Evolutionary conservation across 1,284 basidiomycete species (phyloP).

Genomic region (Neonothopanus nambi): DNA sequence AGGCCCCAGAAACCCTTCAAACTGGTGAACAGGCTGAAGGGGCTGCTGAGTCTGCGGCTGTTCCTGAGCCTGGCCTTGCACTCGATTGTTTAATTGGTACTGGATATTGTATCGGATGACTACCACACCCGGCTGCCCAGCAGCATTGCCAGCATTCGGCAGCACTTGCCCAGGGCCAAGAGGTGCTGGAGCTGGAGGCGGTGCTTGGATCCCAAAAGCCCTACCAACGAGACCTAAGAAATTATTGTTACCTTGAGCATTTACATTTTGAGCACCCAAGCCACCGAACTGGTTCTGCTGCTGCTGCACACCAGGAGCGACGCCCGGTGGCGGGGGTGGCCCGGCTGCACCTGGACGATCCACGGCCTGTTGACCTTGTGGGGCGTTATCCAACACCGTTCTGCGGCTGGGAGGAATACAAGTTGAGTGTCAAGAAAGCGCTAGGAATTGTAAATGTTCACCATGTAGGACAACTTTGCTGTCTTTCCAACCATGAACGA

Average conservation of each 20-base stretch:
- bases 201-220: conserved; percentile 41
- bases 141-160: conserved; percentile 26
- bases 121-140: conserved; percentile 39
- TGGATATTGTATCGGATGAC: conserved; percentile 61
- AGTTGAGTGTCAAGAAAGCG: too few relatives aligned
- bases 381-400: too few relatives aligned
- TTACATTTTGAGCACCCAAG: conserved; percentile 23
- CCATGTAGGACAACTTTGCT: conserved; percentile 97
- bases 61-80: too few relatives aligned
- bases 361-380: conserved; percentile 17
- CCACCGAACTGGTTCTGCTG: conserved; percentile 29
- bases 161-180: conserved; percentile 19
- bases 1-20: conserved; percentile 61
- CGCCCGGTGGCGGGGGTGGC: neutral
- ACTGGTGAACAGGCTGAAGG: conserved; percentile 42
- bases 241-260: conserved; percentile 37
- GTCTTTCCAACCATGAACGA: conserved; percentile 94
- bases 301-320: too few relatives aligned
- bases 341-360: conserved; percentile 22
- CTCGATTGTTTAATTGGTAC: conserved; percentile 39
- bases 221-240: conserved; percentile 47
- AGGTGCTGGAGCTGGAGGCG: conserved; percentile 21
- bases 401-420: conserved; percentile 40
- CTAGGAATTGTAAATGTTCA: too few relatives aligned
- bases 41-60: too few relatives aligned